These are phyloP conservation scores for Pittosporum tobira DNA, from an alignment of 129 eudicot genomes.

Conservation along the genomic window DNA sequence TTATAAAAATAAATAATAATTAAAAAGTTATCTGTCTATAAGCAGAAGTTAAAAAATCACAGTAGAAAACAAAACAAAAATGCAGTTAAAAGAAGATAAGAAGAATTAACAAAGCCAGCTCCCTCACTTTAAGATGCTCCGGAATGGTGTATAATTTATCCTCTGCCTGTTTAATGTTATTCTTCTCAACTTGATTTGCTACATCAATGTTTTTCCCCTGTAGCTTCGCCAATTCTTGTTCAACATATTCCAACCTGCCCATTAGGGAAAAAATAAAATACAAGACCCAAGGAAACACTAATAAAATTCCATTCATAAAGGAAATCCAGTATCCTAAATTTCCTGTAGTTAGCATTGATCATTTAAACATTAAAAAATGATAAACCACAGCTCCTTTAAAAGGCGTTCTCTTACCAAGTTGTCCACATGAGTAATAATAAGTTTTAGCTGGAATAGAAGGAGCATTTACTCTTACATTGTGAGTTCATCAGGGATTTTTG, in stretches of 20 bases:
- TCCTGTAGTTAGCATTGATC: background rate
- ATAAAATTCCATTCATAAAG: background rate
- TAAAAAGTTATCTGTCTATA: background rate
- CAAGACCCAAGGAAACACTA: background rate
- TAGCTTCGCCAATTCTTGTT: constrained; percentile 94
- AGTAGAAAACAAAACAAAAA: background rate
- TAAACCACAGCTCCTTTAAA: background rate
- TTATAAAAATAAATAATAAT: no score
- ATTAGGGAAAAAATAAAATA: constrained; percentile 8
- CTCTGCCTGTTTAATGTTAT: constrained; percentile 70
- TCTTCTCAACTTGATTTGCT: constrained; percentile 64
- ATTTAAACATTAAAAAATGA: background rate
- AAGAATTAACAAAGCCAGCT: constrained; percentile 7
- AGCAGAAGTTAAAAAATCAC: background rate
- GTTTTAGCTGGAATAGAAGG: background rate
- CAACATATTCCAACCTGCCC: constrained; percentile 80
- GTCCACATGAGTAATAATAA: background rate
- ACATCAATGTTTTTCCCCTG: constrained; percentile 67
- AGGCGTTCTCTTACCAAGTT: background rate
- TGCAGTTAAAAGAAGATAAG: background rate
- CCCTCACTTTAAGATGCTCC: constrained; percentile 81
- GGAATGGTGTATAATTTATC: constrained; percentile 88
- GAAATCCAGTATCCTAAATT: background rate
- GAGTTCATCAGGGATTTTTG: no score
- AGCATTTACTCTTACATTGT: no score